Conservation (phyloP, 1,284 basidiomycete genomes). For the Sporisorium graminicola region DNA sequence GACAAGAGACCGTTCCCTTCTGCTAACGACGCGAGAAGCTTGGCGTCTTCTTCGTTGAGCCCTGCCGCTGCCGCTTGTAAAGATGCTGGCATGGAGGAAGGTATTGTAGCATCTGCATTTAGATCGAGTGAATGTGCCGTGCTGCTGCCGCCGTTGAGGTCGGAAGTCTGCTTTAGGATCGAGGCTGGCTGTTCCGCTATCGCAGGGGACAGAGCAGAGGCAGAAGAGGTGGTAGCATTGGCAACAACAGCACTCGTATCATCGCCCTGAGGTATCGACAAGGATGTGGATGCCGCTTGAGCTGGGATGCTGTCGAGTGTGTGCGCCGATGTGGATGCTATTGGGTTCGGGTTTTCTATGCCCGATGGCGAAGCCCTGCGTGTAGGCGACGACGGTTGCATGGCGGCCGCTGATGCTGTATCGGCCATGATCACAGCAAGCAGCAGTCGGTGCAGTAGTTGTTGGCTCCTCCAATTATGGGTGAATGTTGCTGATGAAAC, state of each 20-base stretch:
- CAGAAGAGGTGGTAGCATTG: not conserved
- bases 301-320: slow-evolving; percentile 37
- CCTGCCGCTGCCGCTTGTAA: slow-evolving; percentile 30
- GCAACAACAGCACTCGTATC: not conserved
- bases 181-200: not conserved
- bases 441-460: slow-evolving; percentile 1
- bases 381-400: slow-evolving; percentile 26
- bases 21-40: slow-evolving; percentile 53
- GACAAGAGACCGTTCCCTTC: slow-evolving; percentile 45
- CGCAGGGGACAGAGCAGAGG: not conserved
- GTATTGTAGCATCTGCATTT: slow-evolving; percentile 5
- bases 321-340: slow-evolving; percentile 55
- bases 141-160: not conserved
- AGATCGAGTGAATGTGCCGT: not conserved
- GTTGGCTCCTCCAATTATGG: slow-evolving; percentile 24
- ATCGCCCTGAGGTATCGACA: not conserved
- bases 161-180: slow-evolving; percentile 3
- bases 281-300: not conserved
- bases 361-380: slow-evolving; percentile 39
- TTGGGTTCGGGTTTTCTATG: slow-evolving; percentile 45
- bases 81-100: slow-evolving; percentile 23
- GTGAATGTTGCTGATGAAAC: slow-evolving; percentile 3
- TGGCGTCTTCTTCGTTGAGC: slow-evolving; percentile 56
- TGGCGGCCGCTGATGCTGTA: slow-evolving; percentile 15
- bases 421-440: slow-evolving; percentile 16